Conservation (phyloP, 2,329 filamentous ascomycete genomes). For the Pseudogymnoascus sp. region DNA sequence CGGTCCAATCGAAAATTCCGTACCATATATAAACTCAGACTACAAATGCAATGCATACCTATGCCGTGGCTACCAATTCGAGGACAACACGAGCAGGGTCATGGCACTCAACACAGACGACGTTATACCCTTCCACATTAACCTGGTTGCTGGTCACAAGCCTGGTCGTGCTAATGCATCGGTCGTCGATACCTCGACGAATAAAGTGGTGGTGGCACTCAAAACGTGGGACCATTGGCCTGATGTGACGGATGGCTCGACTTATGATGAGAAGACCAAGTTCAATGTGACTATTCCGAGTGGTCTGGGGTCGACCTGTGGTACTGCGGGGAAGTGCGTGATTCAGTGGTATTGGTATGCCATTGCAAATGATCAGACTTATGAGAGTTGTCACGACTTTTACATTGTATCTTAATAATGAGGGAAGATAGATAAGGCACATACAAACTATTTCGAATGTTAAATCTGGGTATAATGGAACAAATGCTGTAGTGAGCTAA, state of each 20-base stretch:
- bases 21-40: background rate
- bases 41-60: conserved; percentile 35
- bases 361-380: background rate
- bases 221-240: background rate
- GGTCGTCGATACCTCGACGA: background rate
- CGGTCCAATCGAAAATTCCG: background rate
- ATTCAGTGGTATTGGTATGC: conserved; percentile 8
- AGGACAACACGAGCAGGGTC: conserved; percentile 37
- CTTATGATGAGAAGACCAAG: background rate
- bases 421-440: background rate
- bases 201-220: background rate
- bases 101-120: conserved; percentile 38
- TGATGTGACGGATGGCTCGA: conserved; percentile 13
- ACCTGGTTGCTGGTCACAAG: conserved; percentile 30
- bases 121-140: conserved; percentile 26
- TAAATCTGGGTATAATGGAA: background rate
- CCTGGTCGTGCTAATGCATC: background rate
- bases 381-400: background rate
- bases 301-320: conserved; percentile 14
- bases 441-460: background rate
- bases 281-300: background rate
- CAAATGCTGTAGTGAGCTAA: background rate
- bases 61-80: conserved; percentile 41
- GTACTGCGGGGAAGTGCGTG: conserved; percentile 21
- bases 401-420: conserved; percentile 9